phyloP scores from a whole-genome alignment of 2,329 filamentous ascomycete species.

The Nemania serpens region DNA sequence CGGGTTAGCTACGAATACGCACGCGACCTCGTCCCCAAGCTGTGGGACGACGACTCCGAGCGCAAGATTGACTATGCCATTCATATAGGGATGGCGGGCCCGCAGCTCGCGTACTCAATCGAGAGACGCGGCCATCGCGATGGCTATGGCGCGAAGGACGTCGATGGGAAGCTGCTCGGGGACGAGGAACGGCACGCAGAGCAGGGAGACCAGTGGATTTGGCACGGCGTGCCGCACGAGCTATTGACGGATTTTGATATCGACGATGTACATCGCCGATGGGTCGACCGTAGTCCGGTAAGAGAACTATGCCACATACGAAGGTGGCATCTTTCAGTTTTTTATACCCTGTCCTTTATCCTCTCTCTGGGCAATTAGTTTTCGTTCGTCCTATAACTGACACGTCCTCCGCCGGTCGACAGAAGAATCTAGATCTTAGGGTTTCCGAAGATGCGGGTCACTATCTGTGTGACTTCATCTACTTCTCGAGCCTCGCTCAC shows the following conservation, averaged over 20 bases:
- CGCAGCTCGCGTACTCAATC: constrained; percentile 67
- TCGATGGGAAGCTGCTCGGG: constrained; percentile 65
- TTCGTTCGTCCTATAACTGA: constrained; percentile 19
- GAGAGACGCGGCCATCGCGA: constrained; percentile 74
- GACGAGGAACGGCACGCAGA: constrained; percentile 49
- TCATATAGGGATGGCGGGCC: constrained; percentile 80
- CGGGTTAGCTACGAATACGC: constrained; percentile 73
- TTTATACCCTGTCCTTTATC: not conserved
- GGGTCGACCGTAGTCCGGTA: constrained; percentile 58
- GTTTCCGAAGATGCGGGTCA: constrained; percentile 72
- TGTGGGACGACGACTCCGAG: constrained; percentile 59
- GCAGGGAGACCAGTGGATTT: constrained; percentile 55
- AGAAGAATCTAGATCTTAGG: constrained; percentile 50
- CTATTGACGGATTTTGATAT: constrained; percentile 62
- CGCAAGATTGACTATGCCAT: constrained; percentile 64
- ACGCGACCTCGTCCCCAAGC: constrained; percentile 62
- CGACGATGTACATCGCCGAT: constrained; percentile 59
- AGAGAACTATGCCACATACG: constrained; percentile 30
- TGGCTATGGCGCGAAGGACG: constrained; percentile 71
- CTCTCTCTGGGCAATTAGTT: not conserved
- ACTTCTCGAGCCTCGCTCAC: constrained; percentile 69
- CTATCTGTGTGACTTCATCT: constrained; percentile 80
- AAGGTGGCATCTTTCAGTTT: not conserved
- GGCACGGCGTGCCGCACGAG: constrained; percentile 59
- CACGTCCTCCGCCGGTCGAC: not conserved